Percentiles rank a stretch among this genome's conserved stretches.
Evolutionary conservation across 202 grass and related monocot species (phyloP).

Genomic region (Saccharum hybrid): DNA sequence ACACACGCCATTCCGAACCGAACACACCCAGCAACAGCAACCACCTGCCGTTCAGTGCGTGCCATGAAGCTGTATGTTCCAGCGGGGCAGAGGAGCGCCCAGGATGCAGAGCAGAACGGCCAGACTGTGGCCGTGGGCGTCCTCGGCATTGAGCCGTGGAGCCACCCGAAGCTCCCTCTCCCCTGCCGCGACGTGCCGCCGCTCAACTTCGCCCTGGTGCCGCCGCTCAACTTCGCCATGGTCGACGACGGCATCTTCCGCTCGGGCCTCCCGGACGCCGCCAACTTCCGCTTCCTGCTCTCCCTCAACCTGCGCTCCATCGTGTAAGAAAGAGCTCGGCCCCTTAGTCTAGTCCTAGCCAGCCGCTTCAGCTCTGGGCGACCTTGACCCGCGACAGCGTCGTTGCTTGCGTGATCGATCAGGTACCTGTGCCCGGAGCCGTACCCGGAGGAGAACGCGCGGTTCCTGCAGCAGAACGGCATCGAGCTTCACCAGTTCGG

Average conservation of each 20-base stretch:
- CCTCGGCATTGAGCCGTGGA: conserved; percentile 12
- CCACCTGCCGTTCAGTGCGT: background rate
- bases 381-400: background rate
- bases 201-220: too few relatives aligned
- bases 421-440: conserved; percentile 96
- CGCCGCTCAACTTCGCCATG: conserved; percentile 80
- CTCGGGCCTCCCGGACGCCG: conserved; percentile 57
- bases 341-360: background rate
- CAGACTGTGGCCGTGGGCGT: background rate
- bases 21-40: background rate
- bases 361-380: background rate
- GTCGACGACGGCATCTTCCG: conserved; percentile 76
- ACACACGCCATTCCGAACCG: background rate
- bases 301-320: conserved; percentile 56
- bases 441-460: conserved; percentile 74
- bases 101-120: conserved; percentile 31
- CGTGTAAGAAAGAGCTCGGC: conserved; percentile 42
- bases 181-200: conserved; percentile 37
- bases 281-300: conserved; percentile 64
- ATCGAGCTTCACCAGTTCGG: conserved; percentile 85
- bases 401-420: background rate
- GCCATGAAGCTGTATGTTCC: conserved; percentile 47
- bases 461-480: conserved; percentile 64
- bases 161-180: background rate
- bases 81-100: conserved; percentile 46